Percentiles rank a stretch among this genome's conserved stretches.
These are phyloP conservation scores for Magnolia changhungtana DNA, from an alignment of 164 flowering plant genomes.

Conservation along the genomic window DNA sequence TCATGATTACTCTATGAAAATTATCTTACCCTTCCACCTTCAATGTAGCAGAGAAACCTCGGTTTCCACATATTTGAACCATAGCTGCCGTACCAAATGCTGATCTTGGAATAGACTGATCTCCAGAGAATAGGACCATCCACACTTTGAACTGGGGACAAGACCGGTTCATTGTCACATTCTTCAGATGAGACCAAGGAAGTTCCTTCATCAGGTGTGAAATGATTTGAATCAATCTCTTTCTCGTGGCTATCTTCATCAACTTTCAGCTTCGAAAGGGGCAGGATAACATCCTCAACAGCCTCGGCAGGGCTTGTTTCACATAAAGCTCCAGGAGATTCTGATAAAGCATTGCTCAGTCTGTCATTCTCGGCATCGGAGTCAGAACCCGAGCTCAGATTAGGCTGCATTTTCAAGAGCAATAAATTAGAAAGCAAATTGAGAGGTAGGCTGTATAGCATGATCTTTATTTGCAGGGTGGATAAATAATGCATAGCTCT, in stretches of 20 bases:
- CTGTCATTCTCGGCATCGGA: slow-evolving; percentile 57
- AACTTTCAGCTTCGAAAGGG: slow-evolving; percentile 34
- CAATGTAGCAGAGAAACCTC: slow-evolving; percentile 81
- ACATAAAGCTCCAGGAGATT: not conserved
- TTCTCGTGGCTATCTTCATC: slow-evolving; percentile 41
- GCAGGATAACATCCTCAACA: slow-evolving; percentile 6
- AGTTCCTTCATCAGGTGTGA: not conserved
- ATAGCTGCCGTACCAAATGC: slow-evolving; percentile 82
- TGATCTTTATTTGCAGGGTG: not conserved
- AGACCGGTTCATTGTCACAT: not conserved
- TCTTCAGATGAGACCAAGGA: slow-evolving; percentile 5
- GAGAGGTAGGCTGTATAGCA: not conserved
- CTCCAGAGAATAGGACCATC: slow-evolving; percentile 55
- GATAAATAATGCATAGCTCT: not conserved
- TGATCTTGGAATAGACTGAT: slow-evolving; percentile 50
- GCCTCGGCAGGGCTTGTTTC: slow-evolving; percentile 17
- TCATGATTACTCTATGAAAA: not conserved
- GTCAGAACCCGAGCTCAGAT: slow-evolving; percentile 51
- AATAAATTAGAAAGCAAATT: not conserved
- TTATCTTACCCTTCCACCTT: slow-evolving; percentile 82
- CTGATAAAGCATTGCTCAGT: slow-evolving; percentile 11
- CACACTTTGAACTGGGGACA: slow-evolving; percentile 31
- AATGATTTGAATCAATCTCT: slow-evolving; percentile 5
- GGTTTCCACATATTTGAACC: slow-evolving; percentile 91
- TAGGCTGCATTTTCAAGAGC: slow-evolving; percentile 2